These are phyloP conservation scores for Gossypium gossypioides DNA, from an alignment of 441 rosid species.

Conservation along the genomic window DNA sequence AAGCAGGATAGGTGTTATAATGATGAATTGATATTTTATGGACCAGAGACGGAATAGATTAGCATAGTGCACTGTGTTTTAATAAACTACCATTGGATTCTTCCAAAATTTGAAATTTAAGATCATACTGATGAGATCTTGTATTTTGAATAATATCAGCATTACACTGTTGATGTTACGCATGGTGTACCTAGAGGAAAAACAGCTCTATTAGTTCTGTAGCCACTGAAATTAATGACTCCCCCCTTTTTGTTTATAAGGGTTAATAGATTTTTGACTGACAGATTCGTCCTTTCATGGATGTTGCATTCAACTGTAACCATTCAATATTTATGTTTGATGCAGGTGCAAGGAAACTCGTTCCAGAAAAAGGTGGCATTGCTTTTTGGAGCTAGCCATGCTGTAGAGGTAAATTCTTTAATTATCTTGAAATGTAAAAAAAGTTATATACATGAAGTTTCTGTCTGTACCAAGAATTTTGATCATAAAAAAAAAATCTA, in stretches of 20 bases:
- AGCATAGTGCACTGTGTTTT: background rate
- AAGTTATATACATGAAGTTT: background rate
- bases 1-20: background rate
- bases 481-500: background rate
- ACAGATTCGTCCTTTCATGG: background rate
- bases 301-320: conserved; percentile 3
- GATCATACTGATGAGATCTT: background rate
- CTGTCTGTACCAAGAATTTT: background rate
- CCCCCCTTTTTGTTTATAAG: background rate
- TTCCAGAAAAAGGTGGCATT: conserved; percentile 87
- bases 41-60: background rate
- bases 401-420: conserved; percentile 54
- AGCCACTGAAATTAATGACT: background rate
- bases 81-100: background rate
- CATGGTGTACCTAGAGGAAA: background rate
- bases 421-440: conserved; percentile 1
- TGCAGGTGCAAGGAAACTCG: conserved; percentile 88
- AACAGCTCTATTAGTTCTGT: background rate
- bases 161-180: background rate
- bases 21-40: background rate
- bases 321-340: conserved; percentile 7
- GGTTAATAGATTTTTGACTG: background rate
- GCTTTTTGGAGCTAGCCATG: conserved; percentile 67
- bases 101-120: background rate
- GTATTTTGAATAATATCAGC: background rate